Evolutionary conservation across 208 protist species (phyloP).

Genomic region (Trypanosoma brucei): DNA sequence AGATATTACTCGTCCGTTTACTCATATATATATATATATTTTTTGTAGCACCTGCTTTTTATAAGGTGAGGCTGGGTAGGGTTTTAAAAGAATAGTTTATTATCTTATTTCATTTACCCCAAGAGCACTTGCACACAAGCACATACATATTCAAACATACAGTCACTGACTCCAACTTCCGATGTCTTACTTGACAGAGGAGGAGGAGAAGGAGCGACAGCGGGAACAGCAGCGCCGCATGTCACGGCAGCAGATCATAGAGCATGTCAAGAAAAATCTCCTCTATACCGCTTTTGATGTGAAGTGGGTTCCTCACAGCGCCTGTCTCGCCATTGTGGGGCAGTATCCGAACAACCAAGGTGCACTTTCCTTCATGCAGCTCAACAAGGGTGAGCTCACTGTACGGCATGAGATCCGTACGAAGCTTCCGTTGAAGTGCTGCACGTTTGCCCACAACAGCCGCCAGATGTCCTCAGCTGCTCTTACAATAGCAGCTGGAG

Average conservation of each 20-base stretch:
- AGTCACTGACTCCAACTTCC: too few species aligned
- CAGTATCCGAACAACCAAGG: slow-evolving; percentile 88
- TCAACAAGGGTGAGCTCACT: slow-evolving; percentile 77
- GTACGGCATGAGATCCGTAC: slow-evolving; percentile 47
- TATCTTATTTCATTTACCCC: too few species aligned
- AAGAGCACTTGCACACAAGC: too few species aligned
- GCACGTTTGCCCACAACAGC: slow-evolving; percentile 83
- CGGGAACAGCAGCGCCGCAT: slow-evolving; percentile 30
- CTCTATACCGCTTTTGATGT: slow-evolving; percentile 89
- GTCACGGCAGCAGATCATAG: slow-evolving; percentile 89
- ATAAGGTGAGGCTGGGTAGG: too few species aligned
- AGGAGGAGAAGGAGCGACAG: slow-evolving; percentile 25
- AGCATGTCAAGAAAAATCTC: slow-evolving; percentile 87
- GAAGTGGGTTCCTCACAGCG: slow-evolving; percentile 86
- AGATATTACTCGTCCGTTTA: too few species aligned
- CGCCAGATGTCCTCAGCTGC: slow-evolving; percentile 13
- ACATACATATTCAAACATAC: too few species aligned
- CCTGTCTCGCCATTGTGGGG: slow-evolving; percentile 73
- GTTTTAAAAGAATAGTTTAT: too few species aligned
- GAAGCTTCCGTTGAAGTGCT: slow-evolving; percentile 82
- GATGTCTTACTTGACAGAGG: slow-evolving; percentile 27
- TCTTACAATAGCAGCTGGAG: slow-evolving; percentile 64
- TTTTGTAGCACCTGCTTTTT: too few species aligned
- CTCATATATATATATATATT: too few species aligned
- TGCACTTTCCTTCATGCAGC: slow-evolving; percentile 65